Evolutionary conservation across 768 basidiomycete genomes (phyloP).

Genomic region (Agrocybe praecox): DNA sequence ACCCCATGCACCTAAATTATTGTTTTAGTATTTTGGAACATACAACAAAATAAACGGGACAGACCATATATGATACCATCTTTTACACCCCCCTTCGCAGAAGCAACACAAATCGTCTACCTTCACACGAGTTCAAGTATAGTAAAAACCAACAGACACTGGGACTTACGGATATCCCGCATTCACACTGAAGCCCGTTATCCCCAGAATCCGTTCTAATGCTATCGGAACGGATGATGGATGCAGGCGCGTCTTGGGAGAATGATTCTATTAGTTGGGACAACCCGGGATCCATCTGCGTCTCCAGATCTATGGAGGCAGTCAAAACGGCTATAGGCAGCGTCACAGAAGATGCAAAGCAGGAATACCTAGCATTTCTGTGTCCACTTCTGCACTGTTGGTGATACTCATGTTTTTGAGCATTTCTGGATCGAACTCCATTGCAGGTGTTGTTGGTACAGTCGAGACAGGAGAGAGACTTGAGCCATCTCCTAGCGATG

Average conservation of each 20-base stretch:
- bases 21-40: background rate
- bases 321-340: background rate
- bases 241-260: conserved; percentile 4
- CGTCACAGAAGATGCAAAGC: background rate
- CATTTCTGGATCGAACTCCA: conserved; percentile 28
- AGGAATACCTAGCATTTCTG: conserved; percentile 50
- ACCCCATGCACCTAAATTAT: conserved; percentile 62
- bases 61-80: conserved; percentile 80
- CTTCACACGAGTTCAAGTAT: conserved; percentile 33
- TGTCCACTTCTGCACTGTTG: conserved; percentile 28
- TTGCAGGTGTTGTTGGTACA: conserved; percentile 19
- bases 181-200: conserved; percentile 65
- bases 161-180: conserved; percentile 57
- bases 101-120: conserved; percentile 55
- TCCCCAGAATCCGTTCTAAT: conserved; percentile 22
- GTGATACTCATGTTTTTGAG: conserved; percentile 30
- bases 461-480: conserved; percentile 29
- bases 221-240: background rate
- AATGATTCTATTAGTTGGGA: conserved; percentile 44
- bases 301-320: conserved; percentile 40
- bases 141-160: background rate
- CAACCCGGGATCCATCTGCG: conserved; percentile 26
- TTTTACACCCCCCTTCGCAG: conserved; percentile 74
- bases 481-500: conserved; percentile 12
- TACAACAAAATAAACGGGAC: conserved; percentile 17